These are phyloP conservation scores for Hydnomerulius pinastri DNA, from an alignment of 768 basidiomycete genomes.

Conservation along the genomic window DNA sequence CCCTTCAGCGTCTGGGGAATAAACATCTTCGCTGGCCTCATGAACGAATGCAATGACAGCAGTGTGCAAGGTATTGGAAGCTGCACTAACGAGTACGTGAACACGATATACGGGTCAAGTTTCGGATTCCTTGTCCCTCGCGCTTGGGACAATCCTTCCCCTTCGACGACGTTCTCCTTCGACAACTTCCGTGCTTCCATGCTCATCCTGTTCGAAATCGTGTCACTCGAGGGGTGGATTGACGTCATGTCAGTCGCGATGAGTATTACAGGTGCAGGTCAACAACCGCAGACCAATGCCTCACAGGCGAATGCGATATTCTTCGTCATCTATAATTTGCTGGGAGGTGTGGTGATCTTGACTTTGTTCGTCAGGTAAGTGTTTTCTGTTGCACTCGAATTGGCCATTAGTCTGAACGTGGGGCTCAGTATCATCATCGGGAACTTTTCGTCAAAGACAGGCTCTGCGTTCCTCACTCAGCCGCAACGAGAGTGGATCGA, in stretches of 20 bases:
- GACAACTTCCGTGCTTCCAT: constrained; percentile 83
- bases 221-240: constrained; percentile 96
- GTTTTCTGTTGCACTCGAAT: not conserved
- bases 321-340: constrained; percentile 87
- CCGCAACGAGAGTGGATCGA: constrained; percentile 95
- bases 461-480: constrained; percentile 81
- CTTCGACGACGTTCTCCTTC: constrained; percentile 84
- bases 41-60: constrained; percentile 83
- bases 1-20: constrained; percentile 93
- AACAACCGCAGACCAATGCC: constrained; percentile 71
- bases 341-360: constrained; percentile 88
- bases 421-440: constrained; percentile 85
- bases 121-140: constrained; percentile 79
- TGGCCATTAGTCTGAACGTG: constrained; percentile 12
- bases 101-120: constrained; percentile 57
- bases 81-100: constrained; percentile 76
- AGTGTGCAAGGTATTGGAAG: constrained; percentile 50
- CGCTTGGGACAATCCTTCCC: constrained; percentile 86
- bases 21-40: constrained; percentile 85
- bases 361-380: constrained; percentile 88
- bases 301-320: constrained; percentile 87
- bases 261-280: constrained; percentile 67
- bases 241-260: constrained; percentile 86
- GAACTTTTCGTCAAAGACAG: constrained; percentile 87
- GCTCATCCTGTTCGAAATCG: constrained; percentile 93